phyloP scores from a whole-genome alignment of 2,329 filamentous ascomycete species.

The Aspergillus sp. region DNA sequence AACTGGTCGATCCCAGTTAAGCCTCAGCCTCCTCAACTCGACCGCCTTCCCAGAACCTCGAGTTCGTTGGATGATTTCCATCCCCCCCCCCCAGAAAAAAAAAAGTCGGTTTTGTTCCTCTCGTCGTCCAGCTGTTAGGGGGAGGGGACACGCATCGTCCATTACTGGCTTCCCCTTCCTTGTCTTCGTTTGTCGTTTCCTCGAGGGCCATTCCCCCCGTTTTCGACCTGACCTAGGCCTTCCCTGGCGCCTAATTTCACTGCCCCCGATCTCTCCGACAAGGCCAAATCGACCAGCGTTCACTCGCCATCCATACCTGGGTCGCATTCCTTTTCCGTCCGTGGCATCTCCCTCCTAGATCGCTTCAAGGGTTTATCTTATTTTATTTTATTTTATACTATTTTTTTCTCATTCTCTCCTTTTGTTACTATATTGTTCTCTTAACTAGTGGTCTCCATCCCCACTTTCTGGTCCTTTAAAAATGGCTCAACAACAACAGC shows the following conservation, averaged over 20 bases:
- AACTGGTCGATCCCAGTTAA: not conserved
- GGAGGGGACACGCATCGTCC: constrained; percentile 12
- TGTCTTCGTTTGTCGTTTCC: not conserved
- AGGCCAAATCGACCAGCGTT: not conserved
- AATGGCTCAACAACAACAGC: constrained; percentile 40
- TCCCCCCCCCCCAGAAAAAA: not conserved
- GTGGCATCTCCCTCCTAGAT: not conserved
- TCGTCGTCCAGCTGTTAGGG: constrained; percentile 13
- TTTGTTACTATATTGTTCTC: not conserved
- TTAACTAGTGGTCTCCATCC: not conserved
- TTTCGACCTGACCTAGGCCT: not conserved
- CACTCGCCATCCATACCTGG: not conserved
- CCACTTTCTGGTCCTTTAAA: constrained; percentile 3
- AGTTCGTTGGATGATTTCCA: not conserved
- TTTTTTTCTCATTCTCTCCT: too few relatives aligned
- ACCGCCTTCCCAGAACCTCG: constrained; percentile 28
- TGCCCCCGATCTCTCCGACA: not conserved
- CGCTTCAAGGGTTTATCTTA: not conserved
- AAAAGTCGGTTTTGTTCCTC: not conserved
- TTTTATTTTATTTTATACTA: too few relatives aligned
- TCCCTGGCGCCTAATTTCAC: not conserved
- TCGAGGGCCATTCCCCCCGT: not conserved
- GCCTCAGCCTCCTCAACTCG: constrained; percentile 28
- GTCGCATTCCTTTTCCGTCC: constrained; percentile 2
- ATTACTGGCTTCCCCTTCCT: constrained; percentile 2